Evolutionary conservation across 805 yeast species (phyloP), one percentile per base, ranked within the genome.

Genomic region (Yarrowia yakushimensis): DNA sequence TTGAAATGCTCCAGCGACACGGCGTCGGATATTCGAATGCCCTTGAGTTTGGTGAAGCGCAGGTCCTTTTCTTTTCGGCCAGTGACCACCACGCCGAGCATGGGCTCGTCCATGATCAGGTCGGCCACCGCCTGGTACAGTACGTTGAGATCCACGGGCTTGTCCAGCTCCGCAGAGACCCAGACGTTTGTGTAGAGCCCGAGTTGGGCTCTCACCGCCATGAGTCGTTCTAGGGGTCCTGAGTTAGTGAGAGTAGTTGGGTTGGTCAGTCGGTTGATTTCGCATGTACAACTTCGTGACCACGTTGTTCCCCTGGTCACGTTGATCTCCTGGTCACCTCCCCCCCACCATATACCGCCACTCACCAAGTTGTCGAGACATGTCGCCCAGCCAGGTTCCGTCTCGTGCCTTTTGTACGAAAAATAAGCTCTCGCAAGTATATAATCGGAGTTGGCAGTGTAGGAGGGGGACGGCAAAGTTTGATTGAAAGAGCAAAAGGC

Each of bases 341-440:
- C 30, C 3, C 30, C 18, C 12, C 30, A 10, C 30, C 45, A 22
- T 15, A 10, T 43, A 43, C 18, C 52, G 52, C 36, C 52, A 48
- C 55, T 48, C 55, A 48, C 55, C 55, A 31, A 48, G 55, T 48
- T 48, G 55, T 48, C 55, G 55, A 48, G 55, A 48, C 55, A 48
- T 48, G 55, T 31, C 55, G 55, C 37, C 4, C 25, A 13, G 18
- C 52, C 52, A 28, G 17, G 52, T 45, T 45, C 52, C 52, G 30
- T 45, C 36, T 45, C 52, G 34, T 45, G 36, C 55, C 55, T 48
- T 48, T 48, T 48, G 55, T 48, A 48, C 28, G 22, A n/a, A 18
- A 48, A 20, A 20, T 48, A 48, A 48, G 30, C 55, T 48, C 55
- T 46, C 31, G 55, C 39, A 22, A 45, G 30, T 13, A 48, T 48